Percentiles rank a stretch among this genome's conserved stretches.
Evolutionary conservation across 2,329 filamentous ascomycete genomes (phyloP).

Genomic region (Neopestalotiopsis sp.): DNA sequence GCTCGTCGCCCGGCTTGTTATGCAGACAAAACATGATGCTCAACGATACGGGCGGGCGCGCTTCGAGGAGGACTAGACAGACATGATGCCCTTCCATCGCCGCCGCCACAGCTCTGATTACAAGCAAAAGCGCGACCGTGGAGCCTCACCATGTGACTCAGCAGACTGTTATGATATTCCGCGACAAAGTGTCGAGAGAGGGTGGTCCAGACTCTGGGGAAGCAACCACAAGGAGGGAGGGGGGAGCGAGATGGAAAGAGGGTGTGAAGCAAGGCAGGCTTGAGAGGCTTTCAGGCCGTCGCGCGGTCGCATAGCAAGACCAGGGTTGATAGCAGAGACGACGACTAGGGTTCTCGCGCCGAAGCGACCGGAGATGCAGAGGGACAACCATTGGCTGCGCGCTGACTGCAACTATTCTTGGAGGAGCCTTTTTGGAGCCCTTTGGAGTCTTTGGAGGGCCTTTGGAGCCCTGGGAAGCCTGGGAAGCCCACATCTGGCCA

Average conservation of each 20-base stretch:
- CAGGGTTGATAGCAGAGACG: constrained; percentile 19
- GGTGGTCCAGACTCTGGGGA: constrained; percentile 32
- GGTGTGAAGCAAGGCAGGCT: constrained; percentile 35
- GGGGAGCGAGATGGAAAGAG: constrained; percentile 28
- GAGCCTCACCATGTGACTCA: constrained; percentile 38
- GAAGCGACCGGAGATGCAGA: constrained; percentile 19
- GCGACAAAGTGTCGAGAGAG: constrained; percentile 25
- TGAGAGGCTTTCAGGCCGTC: background rate
- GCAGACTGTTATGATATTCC: constrained; percentile 32
- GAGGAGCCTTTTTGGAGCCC: constrained; percentile 16
- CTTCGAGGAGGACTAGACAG: background rate
- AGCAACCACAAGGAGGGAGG: constrained; percentile 19
- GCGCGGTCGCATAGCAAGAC: constrained; percentile 19
- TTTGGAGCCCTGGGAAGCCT: too few species aligned
- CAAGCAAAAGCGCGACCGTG: background rate
- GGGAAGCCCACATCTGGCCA: constrained; percentile 26
- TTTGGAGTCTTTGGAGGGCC: too few species aligned
- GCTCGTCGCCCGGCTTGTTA: background rate
- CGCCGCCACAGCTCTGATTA: background rate
- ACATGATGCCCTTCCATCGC: too few species aligned
- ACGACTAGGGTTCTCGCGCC: constrained; percentile 16
- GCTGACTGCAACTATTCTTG: constrained; percentile 30
- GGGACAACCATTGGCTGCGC: constrained; percentile 17
- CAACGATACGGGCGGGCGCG: too few species aligned
- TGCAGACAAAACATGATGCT: background rate